Base-by-base conservation (phyloP, 2,329 filamentous ascomycete genomes). In the Botrytis byssoidea region DNA sequence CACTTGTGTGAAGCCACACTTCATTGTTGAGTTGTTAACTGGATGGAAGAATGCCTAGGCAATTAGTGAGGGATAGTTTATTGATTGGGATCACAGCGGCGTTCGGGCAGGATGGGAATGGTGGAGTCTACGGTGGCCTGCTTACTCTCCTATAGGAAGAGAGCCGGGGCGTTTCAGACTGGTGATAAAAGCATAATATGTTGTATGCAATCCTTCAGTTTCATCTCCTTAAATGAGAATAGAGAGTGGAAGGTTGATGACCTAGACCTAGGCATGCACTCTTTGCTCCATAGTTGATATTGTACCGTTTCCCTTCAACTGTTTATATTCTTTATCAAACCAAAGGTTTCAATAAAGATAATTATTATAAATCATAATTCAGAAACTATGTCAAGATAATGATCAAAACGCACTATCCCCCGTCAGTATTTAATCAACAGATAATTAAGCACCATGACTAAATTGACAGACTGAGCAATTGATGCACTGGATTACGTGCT, bases 1-100 rank as follows among this genome's bases (percentile, higher is more conserved):
- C 65, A 91, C 93, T 40, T 79, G 79, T 9, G 77, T 81, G 2
- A 82, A 82, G 75, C 79, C 80, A 14, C 78, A 78, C 8, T 82
- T 82, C 66, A 74, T 76, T 35, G 80, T 81, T 32, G 79, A 81
- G 65, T 73, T 82, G 55, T 76, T 81, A 44, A 66, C 70, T 65
- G 77, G 74, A 25, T 81, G 80, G 80, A 81, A 81, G 77, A 77
- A 74, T 70, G 74, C 72, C 73, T 78, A 74, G 74, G 40, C 20
- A 25, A 16, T n/a, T 29, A 25, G 18, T 18, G 48, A 7, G 25
- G 35, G 51, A 7, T 20, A 42, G 29, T 69, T 42, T 22, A 22
- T 40, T 68, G 14, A 29, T 40, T 40, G 25, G n/a, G 35, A 46
- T 67, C 18, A n/a, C 16, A 29, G n/a, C 42, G 46, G 65, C 29